Base-by-base conservation (phyloP, 2,329 filamentous ascomycete genomes). In the Hymenoscyphus scutula region DNA sequence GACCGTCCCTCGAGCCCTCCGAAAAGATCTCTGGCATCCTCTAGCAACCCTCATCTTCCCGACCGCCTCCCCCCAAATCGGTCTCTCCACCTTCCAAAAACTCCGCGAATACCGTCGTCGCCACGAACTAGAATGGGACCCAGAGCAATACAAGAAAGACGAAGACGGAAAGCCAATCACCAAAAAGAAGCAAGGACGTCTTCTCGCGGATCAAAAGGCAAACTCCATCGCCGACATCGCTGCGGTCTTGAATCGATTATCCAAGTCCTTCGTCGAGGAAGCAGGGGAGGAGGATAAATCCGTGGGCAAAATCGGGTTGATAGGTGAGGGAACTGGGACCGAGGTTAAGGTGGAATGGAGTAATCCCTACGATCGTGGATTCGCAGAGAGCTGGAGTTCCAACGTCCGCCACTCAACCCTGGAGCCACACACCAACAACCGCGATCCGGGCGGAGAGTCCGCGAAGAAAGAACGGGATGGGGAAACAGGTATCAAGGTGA, bases 11-110 rank as follows among this genome's bases (percentile, higher is more conserved):
- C 74, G 81, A 60, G 84, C 84, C 70, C 77, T 89, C 45, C 85
- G 87, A 63, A 88, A 86, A 74, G 87, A 90, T 77, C 84, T 86
- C 76, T 89, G 88, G 87, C 77, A 77, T 37, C 84, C 84, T 6
- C 76, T 89, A 70, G 85, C 85, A 58, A 76, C 81, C 65, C 83
- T 89, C 64, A 77, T 81, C 70, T 86, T 90, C 72, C 80, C 81
- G 53, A 64, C 75, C 53, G 82, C 81, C 53, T 75, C 78, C 45
- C 82, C 81, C 63, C n/a, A 38, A 23, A 77, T 86, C 15, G 87
- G 87, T 27, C 82, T 82, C 32, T 83, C 80, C 58, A 83, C 84
- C 53, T 89, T 79, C 75, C 84, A 86, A 69, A 85, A 84, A 72
- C 79, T 89, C 69, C 85, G 85, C 69, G 87, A 90, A 77, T 82